These are phyloP conservation scores for Amanita exitialis DNA, from an alignment of 768 basidiomycete genomes.

Conservation along the genomic window DNA sequence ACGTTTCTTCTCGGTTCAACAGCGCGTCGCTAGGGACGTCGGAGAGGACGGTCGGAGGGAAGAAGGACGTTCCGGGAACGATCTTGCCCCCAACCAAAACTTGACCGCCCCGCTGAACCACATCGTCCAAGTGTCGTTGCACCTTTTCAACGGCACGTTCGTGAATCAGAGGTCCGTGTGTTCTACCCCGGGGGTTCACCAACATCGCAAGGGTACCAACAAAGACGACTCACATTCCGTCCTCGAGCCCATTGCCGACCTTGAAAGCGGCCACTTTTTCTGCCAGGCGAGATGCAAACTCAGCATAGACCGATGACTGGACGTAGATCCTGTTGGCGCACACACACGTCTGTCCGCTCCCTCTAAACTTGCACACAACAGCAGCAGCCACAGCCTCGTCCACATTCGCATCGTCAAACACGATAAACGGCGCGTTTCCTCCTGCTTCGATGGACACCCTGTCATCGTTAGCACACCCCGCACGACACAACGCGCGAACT, in stretches of 20 bases:
- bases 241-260: constrained; percentile 80
- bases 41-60: constrained; percentile 78
- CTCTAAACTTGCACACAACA: constrained; percentile 71
- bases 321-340: constrained; percentile 92
- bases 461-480: not conserved
- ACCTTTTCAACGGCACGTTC: constrained; percentile 80
- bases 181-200: constrained; percentile 30
- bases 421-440: constrained; percentile 93
- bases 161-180: constrained; percentile 95
- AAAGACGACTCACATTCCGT: constrained; percentile 47
- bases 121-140: constrained; percentile 77
- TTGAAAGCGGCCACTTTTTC: constrained; percentile 79
- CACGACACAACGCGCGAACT: not conserved
- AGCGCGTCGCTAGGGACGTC: constrained; percentile 67
- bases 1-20: constrained; percentile 82
- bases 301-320: constrained; percentile 84
- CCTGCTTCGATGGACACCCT: constrained; percentile 78
- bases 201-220: not conserved
- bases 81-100: constrained; percentile 84
- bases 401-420: constrained; percentile 93
- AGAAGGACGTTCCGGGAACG: constrained; percentile 55
- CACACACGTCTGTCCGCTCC: constrained; percentile 76
- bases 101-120: constrained; percentile 75
- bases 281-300: constrained; percentile 81
- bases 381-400: constrained; percentile 80